These are phyloP conservation scores for Xerocomus nothofagi DNA, from an alignment of 1,284 basidiomycete species.

Conservation along the genomic window DNA sequence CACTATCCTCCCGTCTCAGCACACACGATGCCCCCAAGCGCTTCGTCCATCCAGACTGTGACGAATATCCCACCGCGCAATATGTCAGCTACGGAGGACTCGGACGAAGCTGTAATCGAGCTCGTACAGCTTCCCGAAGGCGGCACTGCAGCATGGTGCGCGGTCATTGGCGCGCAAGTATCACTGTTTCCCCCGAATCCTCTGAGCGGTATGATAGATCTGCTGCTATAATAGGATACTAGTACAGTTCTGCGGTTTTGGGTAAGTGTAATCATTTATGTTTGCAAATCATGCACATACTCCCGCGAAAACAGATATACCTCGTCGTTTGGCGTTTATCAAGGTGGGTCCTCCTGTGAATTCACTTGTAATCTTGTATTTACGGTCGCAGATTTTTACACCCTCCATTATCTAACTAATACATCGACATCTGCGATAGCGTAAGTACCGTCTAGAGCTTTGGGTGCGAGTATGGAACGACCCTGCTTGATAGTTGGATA, in stretches of 20 bases:
- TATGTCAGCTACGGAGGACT: background rate
- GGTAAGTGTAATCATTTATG: slow-evolving; percentile 11
- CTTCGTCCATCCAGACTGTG: background rate
- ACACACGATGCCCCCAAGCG: slow-evolving; percentile 11
- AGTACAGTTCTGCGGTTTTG: slow-evolving; percentile 27
- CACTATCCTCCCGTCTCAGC: background rate
- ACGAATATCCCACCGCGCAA: background rate
- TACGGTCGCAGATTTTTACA: slow-evolving; percentile 28
- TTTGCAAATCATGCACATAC: background rate
- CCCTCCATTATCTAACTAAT: slow-evolving; percentile 31
- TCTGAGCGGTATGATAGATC: background rate
- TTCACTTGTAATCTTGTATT: background rate
- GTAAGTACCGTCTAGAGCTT: slow-evolving; percentile 16
- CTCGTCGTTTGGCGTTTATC: slow-evolving; percentile 31
- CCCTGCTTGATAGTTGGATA: slow-evolving; percentile 29
- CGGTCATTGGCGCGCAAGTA: slow-evolving; percentile 27
- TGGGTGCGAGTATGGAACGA: background rate
- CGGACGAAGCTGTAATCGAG: background rate
- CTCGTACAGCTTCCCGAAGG: slow-evolving; percentile 30
- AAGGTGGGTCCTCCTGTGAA: slow-evolving; percentile 18
- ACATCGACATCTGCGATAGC: slow-evolving; percentile 31
- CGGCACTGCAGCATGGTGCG: slow-evolving; percentile 26
- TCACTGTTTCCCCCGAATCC: background rate
- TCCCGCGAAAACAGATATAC: slow-evolving; percentile 23
- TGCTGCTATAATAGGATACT: slow-evolving; percentile 18